Base-by-base conservation (phyloP, 768 basidiomycete species). In the Hygrocybe punicea region DNA sequence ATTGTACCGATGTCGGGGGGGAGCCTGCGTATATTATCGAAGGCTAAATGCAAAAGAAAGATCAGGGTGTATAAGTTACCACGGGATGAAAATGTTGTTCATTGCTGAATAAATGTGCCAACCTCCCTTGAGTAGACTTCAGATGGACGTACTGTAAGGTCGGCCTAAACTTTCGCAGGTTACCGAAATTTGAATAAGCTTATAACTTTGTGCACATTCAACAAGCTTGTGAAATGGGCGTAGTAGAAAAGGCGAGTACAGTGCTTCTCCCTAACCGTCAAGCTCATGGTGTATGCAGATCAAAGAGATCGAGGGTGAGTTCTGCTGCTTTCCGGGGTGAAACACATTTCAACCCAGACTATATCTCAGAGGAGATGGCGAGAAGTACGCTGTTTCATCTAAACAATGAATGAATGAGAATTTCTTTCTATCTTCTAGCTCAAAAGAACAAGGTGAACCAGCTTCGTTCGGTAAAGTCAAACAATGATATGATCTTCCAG, bases 291-390 rank as follows among this genome's bases (percentile, higher is more conserved):
- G 48, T 34, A 13, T 25, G 42, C 36, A 95, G 93, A 96, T 97
- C 64, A 95, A 93, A 71, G 93, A 91, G 71, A 96, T 96, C 60
- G 92, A 98, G 82, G 91, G 92, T 92, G 69, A 74, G 89, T 61
- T 47, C 36, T 42, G n/a, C 34, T n/a, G 25, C 33, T 45, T 47
- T 49, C 19, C 46, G 35, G 9, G 37, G 23, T n/a, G n/a, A n/a
- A n/a, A n/a, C n/a, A 33, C 24, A 47, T 37, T 45, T 24, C 6
- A 19, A 21, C 21, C 45, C 55, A 23, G 16, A 37, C 11, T 4
- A 16, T 50, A 16, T 45, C 6, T 11, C 52, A 94, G 92, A 93
- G 85, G 95, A 98, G 83, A 97, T 98, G 95, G 87, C 91, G 61
- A 83, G 93, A 74, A 98, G 93, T 93, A 70, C 78, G 89, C 79